Percentiles rank a stretch among this genome's conserved stretches.
Evolutionary conservation across 2,329 filamentous ascomycete genomes (phyloP).

Genomic region (Scolecobasidium constrictum): DNA sequence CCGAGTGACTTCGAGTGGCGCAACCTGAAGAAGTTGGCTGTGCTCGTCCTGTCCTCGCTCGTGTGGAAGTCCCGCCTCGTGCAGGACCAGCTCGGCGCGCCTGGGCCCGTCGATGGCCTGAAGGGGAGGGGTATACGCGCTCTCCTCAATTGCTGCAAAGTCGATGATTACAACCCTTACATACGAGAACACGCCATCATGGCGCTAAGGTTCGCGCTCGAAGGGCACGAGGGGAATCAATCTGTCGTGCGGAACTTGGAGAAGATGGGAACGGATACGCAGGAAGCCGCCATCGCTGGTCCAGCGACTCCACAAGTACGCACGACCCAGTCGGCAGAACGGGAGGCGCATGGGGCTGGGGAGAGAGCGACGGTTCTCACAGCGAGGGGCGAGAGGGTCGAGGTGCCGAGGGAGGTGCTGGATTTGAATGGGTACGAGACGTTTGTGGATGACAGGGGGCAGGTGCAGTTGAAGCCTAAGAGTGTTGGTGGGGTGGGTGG

Average conservation of each 20-base stretch:
- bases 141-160: conserved; percentile 77
- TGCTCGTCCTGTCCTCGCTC: conserved; percentile 79
- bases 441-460: conserved; percentile 9
- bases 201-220: conserved; percentile 47
- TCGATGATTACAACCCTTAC: conserved; percentile 89
- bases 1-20: conserved; percentile 59
- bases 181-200: conserved; percentile 67
- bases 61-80: conserved; percentile 79
- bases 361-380: not conserved
- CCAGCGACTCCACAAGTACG: not conserved
- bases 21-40: conserved; percentile 86
- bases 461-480: conserved; percentile 9
- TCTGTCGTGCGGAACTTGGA: conserved; percentile 56
- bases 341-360: not conserved
- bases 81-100: conserved; percentile 72
- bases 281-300: not conserved
- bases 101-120: not conserved
- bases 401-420: conserved; percentile 10
- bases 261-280: not conserved
- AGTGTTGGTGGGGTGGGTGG: not conserved
- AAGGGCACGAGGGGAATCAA: conserved; percentile 63
- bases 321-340: not conserved
- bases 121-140: conserved; percentile 72
- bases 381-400: conserved; percentile 6
- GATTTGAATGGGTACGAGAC: conserved; percentile 11